Percentiles rank a stretch among this genome's conserved stretches.
Conservation (phyloP, 805 yeast genomes). For the Starmerella scarabaei region DNA sequence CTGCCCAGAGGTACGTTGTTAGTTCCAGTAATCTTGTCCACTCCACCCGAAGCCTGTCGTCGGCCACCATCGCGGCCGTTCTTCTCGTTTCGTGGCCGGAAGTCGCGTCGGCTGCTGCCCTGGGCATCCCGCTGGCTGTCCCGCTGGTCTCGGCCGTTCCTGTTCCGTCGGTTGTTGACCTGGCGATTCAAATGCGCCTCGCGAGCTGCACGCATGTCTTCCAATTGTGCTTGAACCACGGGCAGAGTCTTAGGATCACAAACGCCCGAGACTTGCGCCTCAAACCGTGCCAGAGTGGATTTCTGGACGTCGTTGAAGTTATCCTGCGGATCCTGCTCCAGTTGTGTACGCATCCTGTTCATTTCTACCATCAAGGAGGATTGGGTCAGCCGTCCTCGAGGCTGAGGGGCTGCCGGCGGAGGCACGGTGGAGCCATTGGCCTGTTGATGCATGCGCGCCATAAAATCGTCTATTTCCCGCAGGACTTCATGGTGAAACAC, state of each 20-base stretch:
- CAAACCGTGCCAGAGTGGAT: constrained; percentile 23
- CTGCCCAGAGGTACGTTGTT: constrained; percentile 16
- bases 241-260: constrained; percentile 24
- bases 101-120: background rate
- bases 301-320: constrained; percentile 25
- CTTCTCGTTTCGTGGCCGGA: background rate
- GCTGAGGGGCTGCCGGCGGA: constrained; percentile 1
- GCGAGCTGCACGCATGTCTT: constrained; percentile 10
- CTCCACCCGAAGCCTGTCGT: constrained; percentile 5
- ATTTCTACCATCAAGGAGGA: constrained; percentile 24
- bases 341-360: constrained; percentile 19
- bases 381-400: constrained; percentile 20
- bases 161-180: background rate
- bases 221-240: constrained; percentile 24
- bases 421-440: background rate
- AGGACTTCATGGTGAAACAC: constrained; percentile 62
- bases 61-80: background rate
- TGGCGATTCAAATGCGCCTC: constrained; percentile 5
- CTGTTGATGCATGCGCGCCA: constrained; percentile 24
- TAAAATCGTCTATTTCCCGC: constrained; percentile 58
- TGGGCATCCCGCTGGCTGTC: background rate
- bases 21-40: constrained; percentile 10
- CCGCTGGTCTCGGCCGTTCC: constrained; percentile 1
- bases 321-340: constrained; percentile 20
- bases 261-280: constrained; percentile 22